Evolutionary conservation across 805 yeast genomes (phyloP).

Genomic region (Candida chilensis): DNA sequence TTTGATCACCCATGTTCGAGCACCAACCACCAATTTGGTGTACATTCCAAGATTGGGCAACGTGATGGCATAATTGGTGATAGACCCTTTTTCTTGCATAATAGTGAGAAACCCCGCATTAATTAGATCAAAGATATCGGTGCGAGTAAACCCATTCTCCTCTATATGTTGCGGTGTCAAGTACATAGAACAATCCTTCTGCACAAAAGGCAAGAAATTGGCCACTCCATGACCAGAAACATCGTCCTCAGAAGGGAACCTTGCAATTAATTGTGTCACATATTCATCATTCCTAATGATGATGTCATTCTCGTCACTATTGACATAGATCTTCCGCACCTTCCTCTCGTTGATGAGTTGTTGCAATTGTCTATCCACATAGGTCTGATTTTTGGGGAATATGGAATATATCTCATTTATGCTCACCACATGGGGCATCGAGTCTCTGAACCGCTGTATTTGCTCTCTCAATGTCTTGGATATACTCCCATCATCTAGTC

Average conservation of each 20-base stretch:
- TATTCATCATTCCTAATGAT: slow-evolving; percentile 14
- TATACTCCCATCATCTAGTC: slow-evolving; percentile 16
- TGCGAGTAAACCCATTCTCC: slow-evolving; percentile 12
- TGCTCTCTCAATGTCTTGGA: slow-evolving; percentile 24
- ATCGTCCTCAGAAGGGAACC: background rate
- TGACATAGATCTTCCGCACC: slow-evolving; percentile 27
- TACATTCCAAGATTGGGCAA: slow-evolving; percentile 43
- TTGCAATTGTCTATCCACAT: slow-evolving; percentile 38
- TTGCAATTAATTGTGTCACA: slow-evolving; percentile 4
- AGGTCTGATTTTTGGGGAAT: slow-evolving; percentile 35
- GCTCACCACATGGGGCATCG: slow-evolving; percentile 31
- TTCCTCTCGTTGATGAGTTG: slow-evolving; percentile 21
- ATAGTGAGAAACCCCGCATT: slow-evolving; percentile 33
- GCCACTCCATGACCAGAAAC: slow-evolving; percentile 11
- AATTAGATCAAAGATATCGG: slow-evolving; percentile 20
- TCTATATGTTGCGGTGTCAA: slow-evolving; percentile 10
- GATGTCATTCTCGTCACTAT: slow-evolving; percentile 34
- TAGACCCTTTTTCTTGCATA: slow-evolving; percentile 25
- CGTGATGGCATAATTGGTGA: slow-evolving; percentile 27
- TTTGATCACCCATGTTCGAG: slow-evolving; percentile 34
- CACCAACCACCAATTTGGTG: slow-evolving; percentile 30
- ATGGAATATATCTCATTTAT: slow-evolving; percentile 40
- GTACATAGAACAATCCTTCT: slow-evolving; percentile 7
- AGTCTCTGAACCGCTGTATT: slow-evolving; percentile 20
- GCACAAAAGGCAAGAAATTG: slow-evolving; percentile 17